These are phyloP conservation scores for Kalaharituber pfeilii DNA, from an alignment of 2,329 filamentous ascomycete genomes.

Conservation along the genomic window DNA sequence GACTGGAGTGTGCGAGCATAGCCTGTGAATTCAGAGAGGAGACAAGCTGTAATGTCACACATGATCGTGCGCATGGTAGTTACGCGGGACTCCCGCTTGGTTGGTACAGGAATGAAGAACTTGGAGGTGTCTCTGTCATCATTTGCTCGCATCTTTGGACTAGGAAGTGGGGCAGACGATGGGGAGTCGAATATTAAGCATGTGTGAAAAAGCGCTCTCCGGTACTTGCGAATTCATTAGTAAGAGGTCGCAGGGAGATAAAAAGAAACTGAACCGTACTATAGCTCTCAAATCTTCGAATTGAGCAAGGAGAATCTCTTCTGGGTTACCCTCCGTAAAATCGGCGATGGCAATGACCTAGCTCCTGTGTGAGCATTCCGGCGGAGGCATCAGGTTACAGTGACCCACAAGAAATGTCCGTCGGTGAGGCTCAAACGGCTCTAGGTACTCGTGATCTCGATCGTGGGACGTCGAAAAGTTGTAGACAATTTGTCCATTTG, in stretches of 20 bases:
- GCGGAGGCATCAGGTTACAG: slow-evolving; percentile 40
- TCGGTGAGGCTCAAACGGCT: slow-evolving; percentile 22
- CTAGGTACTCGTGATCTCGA: slow-evolving; percentile 25
- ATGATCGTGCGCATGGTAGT: slow-evolving; percentile 70
- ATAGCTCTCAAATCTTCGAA: slow-evolving; percentile 43
- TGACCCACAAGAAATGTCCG: slow-evolving; percentile 19
- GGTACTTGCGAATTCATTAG: slow-evolving; percentile 42
- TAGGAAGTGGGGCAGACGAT: slow-evolving; percentile 29
- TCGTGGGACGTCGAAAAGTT: slow-evolving; percentile 83
- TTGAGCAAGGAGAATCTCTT: slow-evolving; percentile 43
- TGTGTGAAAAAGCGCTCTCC: slow-evolving; percentile 59
- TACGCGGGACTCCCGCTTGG: slow-evolving; percentile 46
- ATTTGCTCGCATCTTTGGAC: slow-evolving; percentile 28
- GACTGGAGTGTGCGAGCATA: slow-evolving; percentile 56
- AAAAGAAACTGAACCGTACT: slow-evolving; percentile 25
- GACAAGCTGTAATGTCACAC: slow-evolving; percentile 56
- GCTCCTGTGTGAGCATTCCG: slow-evolving; percentile 47
- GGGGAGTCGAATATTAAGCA: slow-evolving; percentile 64
- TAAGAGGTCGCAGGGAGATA: neutral
- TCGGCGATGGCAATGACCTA: slow-evolving; percentile 67
- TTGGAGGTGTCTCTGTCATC: slow-evolving; percentile 25
- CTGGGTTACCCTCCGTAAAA: slow-evolving; percentile 47
- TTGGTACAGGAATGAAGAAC: slow-evolving; percentile 51
- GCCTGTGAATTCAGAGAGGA: slow-evolving; percentile 59
- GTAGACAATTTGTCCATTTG: slow-evolving; percentile 71